Evolutionary conservation across 2,329 filamentous ascomycete genomes (phyloP).

Genomic region (Colletotrichum horii): DNA sequence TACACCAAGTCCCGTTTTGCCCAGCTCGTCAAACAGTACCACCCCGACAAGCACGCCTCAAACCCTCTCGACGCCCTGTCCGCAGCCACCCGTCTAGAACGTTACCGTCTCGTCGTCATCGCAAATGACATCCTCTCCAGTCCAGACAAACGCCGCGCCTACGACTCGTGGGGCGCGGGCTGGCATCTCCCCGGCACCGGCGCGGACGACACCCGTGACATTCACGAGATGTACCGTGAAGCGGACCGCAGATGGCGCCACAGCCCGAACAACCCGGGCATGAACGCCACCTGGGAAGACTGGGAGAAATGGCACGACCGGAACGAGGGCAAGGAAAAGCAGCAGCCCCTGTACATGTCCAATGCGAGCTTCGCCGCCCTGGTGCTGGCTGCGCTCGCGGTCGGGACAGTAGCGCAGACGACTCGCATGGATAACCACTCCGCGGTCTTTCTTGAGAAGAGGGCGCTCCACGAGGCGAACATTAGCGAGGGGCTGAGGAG

Average conservation of each 20-base stretch:
- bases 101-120: constrained; percentile 86
- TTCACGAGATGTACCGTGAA: constrained; percentile 40
- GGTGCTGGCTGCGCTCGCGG: constrained; percentile 66
- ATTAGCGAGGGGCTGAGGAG: constrained; percentile 65
- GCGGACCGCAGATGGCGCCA: constrained; percentile 55
- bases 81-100: constrained; percentile 73
- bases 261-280: constrained; percentile 51
- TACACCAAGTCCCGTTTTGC: constrained; percentile 90
- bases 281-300: constrained; percentile 97
- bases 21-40: constrained; percentile 92
- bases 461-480: constrained; percentile 69
- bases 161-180: constrained; percentile 81
- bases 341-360: constrained; percentile 70
- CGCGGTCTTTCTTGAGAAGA: constrained; percentile 67
- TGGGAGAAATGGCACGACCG: constrained; percentile 82
- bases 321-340: constrained; percentile 50
- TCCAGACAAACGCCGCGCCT: constrained; percentile 76
- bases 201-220: constrained; percentile 49
- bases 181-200: constrained; percentile 65
- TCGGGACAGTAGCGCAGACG: constrained; percentile 76
- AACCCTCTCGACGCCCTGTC: constrained; percentile 4
- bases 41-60: constrained; percentile 73
- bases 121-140: constrained; percentile 90
- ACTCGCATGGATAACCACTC: constrained; percentile 70
- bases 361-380: constrained; percentile 80